Percentiles rank a stretch among this genome's conserved stretches.
Evolutionary conservation across 1,284 basidiomycete species (phyloP).

Genomic region (Ceratobasidium sp.): DNA sequence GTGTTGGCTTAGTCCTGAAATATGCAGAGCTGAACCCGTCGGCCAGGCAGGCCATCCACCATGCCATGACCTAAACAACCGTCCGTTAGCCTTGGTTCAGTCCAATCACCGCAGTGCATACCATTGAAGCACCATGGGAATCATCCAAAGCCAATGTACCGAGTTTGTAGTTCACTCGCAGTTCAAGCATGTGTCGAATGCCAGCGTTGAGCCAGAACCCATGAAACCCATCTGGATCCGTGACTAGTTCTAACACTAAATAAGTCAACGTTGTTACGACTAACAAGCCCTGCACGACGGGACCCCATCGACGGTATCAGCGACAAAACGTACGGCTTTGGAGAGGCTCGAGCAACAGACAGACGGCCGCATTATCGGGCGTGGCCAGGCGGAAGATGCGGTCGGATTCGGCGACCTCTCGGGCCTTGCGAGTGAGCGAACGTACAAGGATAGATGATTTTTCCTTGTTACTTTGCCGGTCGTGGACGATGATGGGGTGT

Average conservation of each 20-base stretch:
- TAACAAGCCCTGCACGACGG: not conserved
- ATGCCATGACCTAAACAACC: constrained; percentile 76
- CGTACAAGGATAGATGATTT: constrained; percentile 50
- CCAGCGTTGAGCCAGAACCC: constrained; percentile 79
- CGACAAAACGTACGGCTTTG: constrained; percentile 73
- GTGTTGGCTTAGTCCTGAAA: constrained; percentile 64
- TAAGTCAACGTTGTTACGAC: not conserved
- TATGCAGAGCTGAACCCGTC: constrained; percentile 67
- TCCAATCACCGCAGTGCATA: not conserved
- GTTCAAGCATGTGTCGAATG: constrained; percentile 77
- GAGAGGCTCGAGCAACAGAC: constrained; percentile 72
- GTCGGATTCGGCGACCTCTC: constrained; percentile 82
- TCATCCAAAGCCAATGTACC: constrained; percentile 12
- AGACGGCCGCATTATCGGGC: constrained; percentile 79
- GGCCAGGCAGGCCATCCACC: constrained; percentile 71
- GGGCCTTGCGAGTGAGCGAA: constrained; percentile 75
- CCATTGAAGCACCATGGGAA: constrained; percentile 27
- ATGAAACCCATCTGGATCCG: constrained; percentile 61
- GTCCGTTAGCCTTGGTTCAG: not conserved
- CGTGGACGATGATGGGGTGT: constrained; percentile 77
- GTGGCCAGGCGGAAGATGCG: constrained; percentile 84
- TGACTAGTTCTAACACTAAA: constrained; percentile 38
- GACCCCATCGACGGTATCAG: constrained; percentile 13
- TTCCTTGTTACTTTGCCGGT: constrained; percentile 66
- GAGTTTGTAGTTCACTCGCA: constrained; percentile 58